A percentile compares a stretch with the other conserved stretches of the same genome.
Evolutionary conservation across 306 rosid genomes (phyloP).

Genomic region (Gillenia trifoliata): DNA sequence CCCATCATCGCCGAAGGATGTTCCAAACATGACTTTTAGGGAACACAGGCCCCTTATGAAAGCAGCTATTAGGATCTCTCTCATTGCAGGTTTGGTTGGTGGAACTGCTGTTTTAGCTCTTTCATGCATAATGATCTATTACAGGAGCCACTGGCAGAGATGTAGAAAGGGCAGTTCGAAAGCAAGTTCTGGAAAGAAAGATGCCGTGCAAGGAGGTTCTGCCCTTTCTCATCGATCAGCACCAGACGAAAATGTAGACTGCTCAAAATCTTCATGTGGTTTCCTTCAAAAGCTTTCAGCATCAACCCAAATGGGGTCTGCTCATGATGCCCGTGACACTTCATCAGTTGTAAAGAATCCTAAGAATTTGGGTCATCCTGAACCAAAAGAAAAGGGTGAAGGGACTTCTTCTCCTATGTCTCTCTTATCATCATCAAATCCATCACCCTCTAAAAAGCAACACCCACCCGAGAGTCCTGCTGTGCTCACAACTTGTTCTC

Average conservation of each 20-base stretch:
- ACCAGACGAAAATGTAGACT: slow-evolving; percentile 31
- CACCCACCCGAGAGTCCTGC: slow-evolving; percentile 39
- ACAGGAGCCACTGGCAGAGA: slow-evolving; percentile 28
- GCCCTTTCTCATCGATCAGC: slow-evolving; percentile 29
- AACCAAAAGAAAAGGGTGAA: slow-evolving; percentile 35
- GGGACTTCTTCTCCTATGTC: slow-evolving; percentile 48
- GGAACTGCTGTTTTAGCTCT: slow-evolving; percentile 44
- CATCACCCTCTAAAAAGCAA: slow-evolving; percentile 52
- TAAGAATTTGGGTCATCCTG: slow-evolving; percentile 25
- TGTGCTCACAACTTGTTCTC: slow-evolving; percentile 41
- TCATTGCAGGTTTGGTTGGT: slow-evolving; percentile 50
- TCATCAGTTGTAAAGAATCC: slow-evolving; percentile 30
- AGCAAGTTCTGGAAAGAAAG: slow-evolving; percentile 32
- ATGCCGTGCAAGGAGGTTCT: slow-evolving; percentile 29
- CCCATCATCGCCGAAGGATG: slow-evolving; percentile 31
- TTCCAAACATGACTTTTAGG: slow-evolving; percentile 24
- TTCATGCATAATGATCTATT: slow-evolving; percentile 34
- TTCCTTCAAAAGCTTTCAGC: slow-evolving; percentile 15
- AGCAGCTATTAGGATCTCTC: slow-evolving; percentile 44
- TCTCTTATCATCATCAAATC: slow-evolving; percentile 49
- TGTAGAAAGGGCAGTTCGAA: slow-evolving; percentile 21
- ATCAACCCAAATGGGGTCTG: slow-evolving; percentile 16
- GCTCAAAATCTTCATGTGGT: slow-evolving; percentile 27
- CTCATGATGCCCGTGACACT: slow-evolving; percentile 17
- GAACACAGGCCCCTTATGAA: slow-evolving; percentile 33